A percentile compares a stretch with the other conserved stretches of the same genome.
phyloP scores from a whole-genome alignment of 345 rosid genomes.

The Acer yangbiense region DNA sequence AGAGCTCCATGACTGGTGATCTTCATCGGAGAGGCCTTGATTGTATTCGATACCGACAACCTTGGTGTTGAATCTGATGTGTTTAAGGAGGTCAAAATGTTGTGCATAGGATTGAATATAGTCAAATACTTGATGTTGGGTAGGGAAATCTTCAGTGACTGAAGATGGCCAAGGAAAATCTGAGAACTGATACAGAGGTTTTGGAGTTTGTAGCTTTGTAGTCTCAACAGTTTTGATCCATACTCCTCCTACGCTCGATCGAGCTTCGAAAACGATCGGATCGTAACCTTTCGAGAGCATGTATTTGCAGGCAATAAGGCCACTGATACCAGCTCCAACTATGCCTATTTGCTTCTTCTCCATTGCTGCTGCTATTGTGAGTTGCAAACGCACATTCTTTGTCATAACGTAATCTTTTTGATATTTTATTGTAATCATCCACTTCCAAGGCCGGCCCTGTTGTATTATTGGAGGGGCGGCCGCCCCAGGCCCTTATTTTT shows the following conservation, averaged over 20 bases:
- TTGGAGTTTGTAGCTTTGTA: slow-evolving; percentile 39
- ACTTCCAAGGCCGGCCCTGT: no score
- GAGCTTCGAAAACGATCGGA: slow-evolving; percentile 38
- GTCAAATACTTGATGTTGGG: slow-evolving; percentile 29
- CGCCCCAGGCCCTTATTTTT: no score
- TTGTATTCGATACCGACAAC: slow-evolving; percentile 31
- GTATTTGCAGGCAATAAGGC: slow-evolving; percentile 41
- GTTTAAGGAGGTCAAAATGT: slow-evolving; percentile 35
- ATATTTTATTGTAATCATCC: no score
- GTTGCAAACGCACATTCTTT: no score
- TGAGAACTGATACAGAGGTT: slow-evolving; percentile 28
- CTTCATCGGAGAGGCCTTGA: slow-evolving; percentile 19
- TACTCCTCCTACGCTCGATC: slow-evolving; percentile 30
- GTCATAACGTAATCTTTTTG: no score
- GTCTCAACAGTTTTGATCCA: slow-evolving; percentile 36
- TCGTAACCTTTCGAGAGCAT: slow-evolving; percentile 31
- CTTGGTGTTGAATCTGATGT: slow-evolving; percentile 35
- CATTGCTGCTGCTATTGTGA: not conserved
- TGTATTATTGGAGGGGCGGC: no score
- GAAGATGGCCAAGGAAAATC: slow-evolving; percentile 53
- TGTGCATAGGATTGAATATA: slow-evolving; percentile 38
- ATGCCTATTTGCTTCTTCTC: slow-evolving; percentile 31
- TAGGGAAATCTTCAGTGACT: slow-evolving; percentile 29
- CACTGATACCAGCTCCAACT: slow-evolving; percentile 42
- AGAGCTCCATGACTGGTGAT: slow-evolving; percentile 22